These are phyloP conservation scores for Erigeron canadensis DNA, from an alignment of 129 eudicot species.

Conservation along the genomic window DNA sequence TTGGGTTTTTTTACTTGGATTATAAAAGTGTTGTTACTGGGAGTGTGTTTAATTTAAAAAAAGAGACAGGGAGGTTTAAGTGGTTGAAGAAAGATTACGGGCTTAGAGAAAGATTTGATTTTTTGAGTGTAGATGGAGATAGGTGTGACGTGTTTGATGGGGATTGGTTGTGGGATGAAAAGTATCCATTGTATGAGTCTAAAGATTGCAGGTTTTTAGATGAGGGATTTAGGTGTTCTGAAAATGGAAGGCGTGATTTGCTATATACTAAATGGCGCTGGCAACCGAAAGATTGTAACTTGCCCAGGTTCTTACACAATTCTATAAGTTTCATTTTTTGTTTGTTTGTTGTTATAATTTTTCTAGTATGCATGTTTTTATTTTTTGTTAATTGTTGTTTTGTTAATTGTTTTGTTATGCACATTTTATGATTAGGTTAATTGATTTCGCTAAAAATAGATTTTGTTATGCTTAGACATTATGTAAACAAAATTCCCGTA, in stretches of 20 bases:
- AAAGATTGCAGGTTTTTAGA: constrained; percentile 79
- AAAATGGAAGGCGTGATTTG: constrained; percentile 84
- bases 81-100: constrained; percentile 41
- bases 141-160: constrained; percentile 92
- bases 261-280: constrained; percentile 90
- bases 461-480: no score
- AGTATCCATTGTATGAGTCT: constrained; percentile 82
- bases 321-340: background rate
- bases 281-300: constrained; percentile 84
- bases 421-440: no score
- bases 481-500: no score
- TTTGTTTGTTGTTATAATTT: background rate
- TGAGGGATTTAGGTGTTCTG: constrained; percentile 85
- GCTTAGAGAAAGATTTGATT: constrained; percentile 50
- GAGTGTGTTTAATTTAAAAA: constrained; percentile 27
- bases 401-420: no score
- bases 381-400: constrained; percentile 11
- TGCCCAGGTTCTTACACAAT: constrained; percentile 68
- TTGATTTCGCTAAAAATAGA: no score
- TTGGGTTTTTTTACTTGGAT: constrained; percentile 70
- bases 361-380: constrained; percentile 5
- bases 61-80: constrained; percentile 43
- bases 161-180: constrained; percentile 99
- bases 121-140: constrained; percentile 55
- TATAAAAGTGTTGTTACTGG: constrained; percentile 58